phyloP scores from a whole-genome alignment of 768 basidiomycete genomes.

The Mrakia hoshinonis region DNA sequence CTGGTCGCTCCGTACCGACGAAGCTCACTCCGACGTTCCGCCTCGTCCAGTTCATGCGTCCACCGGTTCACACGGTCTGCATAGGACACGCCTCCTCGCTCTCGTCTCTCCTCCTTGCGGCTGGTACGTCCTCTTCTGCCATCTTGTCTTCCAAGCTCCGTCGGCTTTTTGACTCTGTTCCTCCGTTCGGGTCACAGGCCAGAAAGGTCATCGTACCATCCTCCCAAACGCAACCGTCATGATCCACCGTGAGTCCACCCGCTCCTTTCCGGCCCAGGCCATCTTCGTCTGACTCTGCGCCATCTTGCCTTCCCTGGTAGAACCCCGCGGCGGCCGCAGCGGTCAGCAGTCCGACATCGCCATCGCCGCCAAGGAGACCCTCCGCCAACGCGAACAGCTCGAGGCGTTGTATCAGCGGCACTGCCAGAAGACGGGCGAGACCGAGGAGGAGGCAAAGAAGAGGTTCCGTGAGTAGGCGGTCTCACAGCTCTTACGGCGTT shows the following conservation, averaged over 20 bases:
- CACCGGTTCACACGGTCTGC: slow-evolving; percentile 94
- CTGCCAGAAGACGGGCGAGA: slow-evolving; percentile 62
- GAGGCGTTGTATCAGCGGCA: slow-evolving; percentile 85
- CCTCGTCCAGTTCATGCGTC: slow-evolving; percentile 40
- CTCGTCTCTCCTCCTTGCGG: slow-evolving; percentile 85
- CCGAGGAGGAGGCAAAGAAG: slow-evolving; percentile 53
- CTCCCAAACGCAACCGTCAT: slow-evolving; percentile 92
- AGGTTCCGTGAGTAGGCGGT: slow-evolving; percentile 60
- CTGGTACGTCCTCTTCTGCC: slow-evolving; percentile 45
- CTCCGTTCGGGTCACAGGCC: slow-evolving; percentile 45
- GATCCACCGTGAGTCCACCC: slow-evolving; percentile 94
- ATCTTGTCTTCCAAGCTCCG: neutral
- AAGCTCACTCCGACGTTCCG: neutral
- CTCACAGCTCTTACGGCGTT: no score
- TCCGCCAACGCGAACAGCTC: slow-evolving; percentile 71
- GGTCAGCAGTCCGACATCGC: slow-evolving; percentile 95
- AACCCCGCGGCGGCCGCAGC: slow-evolving; percentile 72
- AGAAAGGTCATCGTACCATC: slow-evolving; percentile 80
- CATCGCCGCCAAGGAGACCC: slow-evolving; percentile 91
- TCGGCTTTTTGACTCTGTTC: slow-evolving; percentile 25
- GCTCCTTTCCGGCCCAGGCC: neutral
- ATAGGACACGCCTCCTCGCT: slow-evolving; percentile 91
- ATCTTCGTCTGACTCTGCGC: neutral
- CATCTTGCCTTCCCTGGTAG: neutral
- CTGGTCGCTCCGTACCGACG: neutral